Evolutionary conservation across 1,284 basidiomycete genomes (phyloP), one percentile per base, ranked within the genome.

Genomic region (Mrakiaceae sp.): DNA sequence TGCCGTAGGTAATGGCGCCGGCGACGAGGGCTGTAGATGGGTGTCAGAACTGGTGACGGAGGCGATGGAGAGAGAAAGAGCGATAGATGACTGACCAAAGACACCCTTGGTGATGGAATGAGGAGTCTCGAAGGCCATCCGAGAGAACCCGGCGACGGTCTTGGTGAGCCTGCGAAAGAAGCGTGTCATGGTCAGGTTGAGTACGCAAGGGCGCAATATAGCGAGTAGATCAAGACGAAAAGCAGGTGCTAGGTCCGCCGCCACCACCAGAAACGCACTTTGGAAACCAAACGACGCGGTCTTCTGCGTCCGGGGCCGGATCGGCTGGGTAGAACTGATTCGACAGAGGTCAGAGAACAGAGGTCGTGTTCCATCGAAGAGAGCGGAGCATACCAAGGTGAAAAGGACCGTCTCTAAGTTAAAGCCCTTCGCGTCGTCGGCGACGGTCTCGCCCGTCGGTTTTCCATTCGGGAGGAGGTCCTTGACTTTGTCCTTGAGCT

Each of bases 381-480:
- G 27, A 27, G 27, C 27, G 27, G 27, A 27, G 27, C 27, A 2
- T 27, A 27, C 27, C 42, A 79, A 66, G 3, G 75, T 74, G 65
- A 76, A 77, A 57, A 76, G 68, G 52, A 76, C 69, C n/a, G 75
- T 74, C 59, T 79, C 73, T 47, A 78, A 72, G 40, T 72, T 71
- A 8, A 78, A 59, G n/a, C 58, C 58, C 27, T 27, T 27, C 27
- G 27, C 27, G 27, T 27, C 27, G 27, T 27, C 27, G 27, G 27
- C 27, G 27, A 27, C 27, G 27, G 27, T 27, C 27, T 27, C 27
- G 27, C 27, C 27, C 27, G 27, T 27, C 27, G 27, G 27, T 27
- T 27, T 27, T 27, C 27, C 27, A 27, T 27, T 2, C 27, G 2
- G 27, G 27, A 27, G 27, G 1, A 27, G 27, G 27, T 27, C 27